Conservation (phyloP, 163 green algal genomes). For the Chlamydomonas reinhardtii region DNA sequence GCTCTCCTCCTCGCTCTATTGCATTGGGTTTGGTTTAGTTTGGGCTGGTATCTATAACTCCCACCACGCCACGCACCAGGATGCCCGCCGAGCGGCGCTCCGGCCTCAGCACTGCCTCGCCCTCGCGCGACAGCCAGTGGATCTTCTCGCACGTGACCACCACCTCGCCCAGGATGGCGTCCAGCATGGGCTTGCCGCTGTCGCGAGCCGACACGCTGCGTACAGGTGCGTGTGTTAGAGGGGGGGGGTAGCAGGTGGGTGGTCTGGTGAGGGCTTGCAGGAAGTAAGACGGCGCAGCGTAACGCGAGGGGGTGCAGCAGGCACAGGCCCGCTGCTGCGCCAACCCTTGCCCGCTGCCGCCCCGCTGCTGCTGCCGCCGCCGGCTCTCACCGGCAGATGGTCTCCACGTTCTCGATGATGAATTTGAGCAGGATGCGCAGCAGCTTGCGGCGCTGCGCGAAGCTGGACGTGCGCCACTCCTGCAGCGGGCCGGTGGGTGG, state of each 20-base stretch:
- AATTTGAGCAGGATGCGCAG: constrained; percentile 91
- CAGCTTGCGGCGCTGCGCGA: constrained; percentile 82
- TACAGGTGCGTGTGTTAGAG: not conserved
- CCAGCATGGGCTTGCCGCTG: constrained; percentile 95
- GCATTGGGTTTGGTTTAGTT: too few relatives aligned
- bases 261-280: not conserved
- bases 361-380: too few relatives aligned
- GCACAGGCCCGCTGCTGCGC: too few relatives aligned
- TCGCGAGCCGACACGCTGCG: constrained; percentile 91
- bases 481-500: constrained; percentile 4
- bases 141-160: constrained; percentile 98
- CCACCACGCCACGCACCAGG: constrained; percentile 86
- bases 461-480: constrained; percentile 86
- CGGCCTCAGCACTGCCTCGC: constrained; percentile 87
- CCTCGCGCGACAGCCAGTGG: constrained; percentile 91
- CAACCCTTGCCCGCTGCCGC: too few relatives aligned
- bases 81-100: constrained; percentile 81
- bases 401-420: constrained; percentile 91
- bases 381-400: constrained; percentile 86
- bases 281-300: too few relatives aligned
- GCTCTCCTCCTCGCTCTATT: too few relatives aligned
- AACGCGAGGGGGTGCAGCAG: too few relatives aligned
- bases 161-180: constrained; percentile 96
- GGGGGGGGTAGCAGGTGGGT: not conserved
- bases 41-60: too few relatives aligned